Evolutionary conservation across 305 asterid genomes (phyloP).

Genomic region (Rubia balearica): DNA sequence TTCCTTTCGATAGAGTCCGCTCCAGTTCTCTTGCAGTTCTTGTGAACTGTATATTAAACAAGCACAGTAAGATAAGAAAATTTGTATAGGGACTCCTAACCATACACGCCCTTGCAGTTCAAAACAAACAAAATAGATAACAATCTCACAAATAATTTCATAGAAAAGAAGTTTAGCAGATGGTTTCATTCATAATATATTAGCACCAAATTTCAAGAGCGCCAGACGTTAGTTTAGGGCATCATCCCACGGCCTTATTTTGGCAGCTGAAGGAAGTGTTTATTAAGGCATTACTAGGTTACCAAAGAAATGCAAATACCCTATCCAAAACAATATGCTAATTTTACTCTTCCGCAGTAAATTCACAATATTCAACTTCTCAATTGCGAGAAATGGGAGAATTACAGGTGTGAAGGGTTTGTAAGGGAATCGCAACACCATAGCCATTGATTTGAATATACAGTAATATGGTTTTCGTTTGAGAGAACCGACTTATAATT

Average conservation of each 20-base stretch:
- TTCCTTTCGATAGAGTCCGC: slow-evolving; percentile 16
- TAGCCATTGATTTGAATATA: too few species aligned
- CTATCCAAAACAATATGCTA: neutral
- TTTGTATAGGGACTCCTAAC: slow-evolving; percentile 3
- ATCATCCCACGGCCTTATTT: neutral
- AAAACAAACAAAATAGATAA: slow-evolving; percentile 1
- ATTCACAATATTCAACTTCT: neutral
- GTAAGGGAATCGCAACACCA: too few species aligned
- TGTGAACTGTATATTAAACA: slow-evolving; percentile 28
- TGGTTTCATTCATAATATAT: neutral
- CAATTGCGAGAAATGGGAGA: slow-evolving; percentile 1
- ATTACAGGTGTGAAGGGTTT: slow-evolving; percentile 22
- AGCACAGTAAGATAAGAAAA: slow-evolving; percentile 10
- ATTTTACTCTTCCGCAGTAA: neutral
- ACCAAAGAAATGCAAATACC: neutral
- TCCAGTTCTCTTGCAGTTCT: too few species aligned
- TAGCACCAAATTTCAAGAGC: neutral
- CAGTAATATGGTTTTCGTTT: too few species aligned
- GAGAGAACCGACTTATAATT: too few species aligned
- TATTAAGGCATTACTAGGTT: too few species aligned
- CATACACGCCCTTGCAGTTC: neutral
- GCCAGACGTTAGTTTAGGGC: neutral
- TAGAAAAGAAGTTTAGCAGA: neutral
- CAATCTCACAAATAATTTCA: neutral
- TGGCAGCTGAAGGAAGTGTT: neutral